A percentile compares a stretch with the other conserved stretches of the same genome.
phyloP scores from a whole-genome alignment of 2,329 filamentous ascomycete species.

The Fusarium sp. region DNA sequence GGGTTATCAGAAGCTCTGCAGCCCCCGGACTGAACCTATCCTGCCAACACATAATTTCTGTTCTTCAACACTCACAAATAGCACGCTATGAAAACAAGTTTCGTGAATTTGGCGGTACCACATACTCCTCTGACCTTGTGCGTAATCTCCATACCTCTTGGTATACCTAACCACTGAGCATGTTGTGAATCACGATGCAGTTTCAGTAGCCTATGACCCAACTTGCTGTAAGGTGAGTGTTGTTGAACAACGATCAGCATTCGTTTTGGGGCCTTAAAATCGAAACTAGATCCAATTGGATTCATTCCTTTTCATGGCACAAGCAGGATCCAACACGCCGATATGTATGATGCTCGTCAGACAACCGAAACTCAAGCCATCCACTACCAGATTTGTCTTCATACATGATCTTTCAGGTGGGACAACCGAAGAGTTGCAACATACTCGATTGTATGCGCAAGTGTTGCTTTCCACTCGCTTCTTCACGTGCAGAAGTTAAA shows the following conservation, averaged over 20 bases:
- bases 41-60: conserved; percentile 12
- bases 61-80: conserved; percentile 2
- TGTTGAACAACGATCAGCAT: background rate
- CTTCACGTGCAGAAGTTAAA: conserved; percentile 9
- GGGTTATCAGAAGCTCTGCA: conserved; percentile 21
- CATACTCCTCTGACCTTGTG: conserved; percentile 17
- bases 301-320: background rate
- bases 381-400: conserved; percentile 10
- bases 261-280: background rate
- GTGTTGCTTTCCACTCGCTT: conserved; percentile 12
- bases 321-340: conserved; percentile 1
- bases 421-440: conserved; percentile 5
- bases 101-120: conserved; percentile 22
- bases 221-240: conserved; percentile 11
- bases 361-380: background rate
- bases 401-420: conserved; percentile 5
- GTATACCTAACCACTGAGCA: background rate
- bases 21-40: conserved; percentile 16
- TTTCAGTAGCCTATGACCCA: conserved; percentile 5
- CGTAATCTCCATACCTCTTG: conserved; percentile 20
- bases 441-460: background rate
- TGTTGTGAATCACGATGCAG: conserved; percentile 15
- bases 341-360: background rate
- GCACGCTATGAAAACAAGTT: background rate
- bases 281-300: background rate